Percentiles rank a stretch among this genome's conserved stretches.
Conservation (phyloP, 805 yeast species). For the Pichia heedii region DNA sequence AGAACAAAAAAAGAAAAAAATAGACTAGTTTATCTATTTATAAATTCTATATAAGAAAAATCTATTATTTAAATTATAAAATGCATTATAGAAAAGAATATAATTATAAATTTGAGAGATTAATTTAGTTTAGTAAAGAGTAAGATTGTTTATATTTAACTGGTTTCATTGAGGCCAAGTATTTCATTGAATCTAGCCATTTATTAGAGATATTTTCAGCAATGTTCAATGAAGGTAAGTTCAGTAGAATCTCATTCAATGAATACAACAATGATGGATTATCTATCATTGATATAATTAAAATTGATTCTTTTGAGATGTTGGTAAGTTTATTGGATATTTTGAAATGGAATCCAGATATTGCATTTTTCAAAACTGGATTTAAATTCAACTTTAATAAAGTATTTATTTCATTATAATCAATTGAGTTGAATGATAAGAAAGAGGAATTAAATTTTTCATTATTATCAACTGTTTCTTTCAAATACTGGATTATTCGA, state of each 20-base stretch:
- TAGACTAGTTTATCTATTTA: too few relatives aligned
- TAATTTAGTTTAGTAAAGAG: slow-evolving; percentile 2
- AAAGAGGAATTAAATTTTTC: slow-evolving; percentile 1
- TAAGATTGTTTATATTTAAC: background rate
- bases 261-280: background rate
- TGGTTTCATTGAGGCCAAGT: background rate
- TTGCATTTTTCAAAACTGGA: background rate
- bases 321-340: background rate
- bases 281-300: background rate
- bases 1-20: too few relatives aligned
- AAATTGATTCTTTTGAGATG: background rate
- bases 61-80: too few relatives aligned
- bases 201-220: background rate
- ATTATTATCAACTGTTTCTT: background rate
- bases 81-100: background rate
- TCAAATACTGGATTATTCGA: background rate
- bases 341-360: background rate
- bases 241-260: background rate
- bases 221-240: background rate
- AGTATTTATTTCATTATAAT: background rate
- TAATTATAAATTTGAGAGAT: too few relatives aligned
- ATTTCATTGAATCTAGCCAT: background rate
- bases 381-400: background rate
- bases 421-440: background rate
- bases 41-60: too few relatives aligned